Base-by-base conservation (phyloP, 1,284 basidiomycete genomes). In the Boletellus deceptivus region DNA sequence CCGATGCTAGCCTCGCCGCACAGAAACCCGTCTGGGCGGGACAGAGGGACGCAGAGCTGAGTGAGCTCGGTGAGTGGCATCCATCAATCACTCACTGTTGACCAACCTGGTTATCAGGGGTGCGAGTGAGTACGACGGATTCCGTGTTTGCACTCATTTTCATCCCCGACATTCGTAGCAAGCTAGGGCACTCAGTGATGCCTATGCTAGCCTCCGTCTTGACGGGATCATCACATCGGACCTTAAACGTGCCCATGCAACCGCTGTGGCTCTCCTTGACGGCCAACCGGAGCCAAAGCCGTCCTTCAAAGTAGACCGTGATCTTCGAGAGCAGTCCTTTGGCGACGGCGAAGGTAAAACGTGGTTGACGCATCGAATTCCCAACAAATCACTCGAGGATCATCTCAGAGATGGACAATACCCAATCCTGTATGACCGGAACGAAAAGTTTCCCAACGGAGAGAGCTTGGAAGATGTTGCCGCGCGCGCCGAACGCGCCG, bases 41-140 rank as follows among this genome's bases (percentile, higher is more conserved):
- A 10, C 91, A 87, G 80, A 79, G 78, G 53, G 91, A 96, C 69
- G 83, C 92, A 2, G 83, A 89, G 0, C 75, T 95, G 5, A 88
- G 89, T 16, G 85, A 85, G 58, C 89, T 93, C 67, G 93, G 92
- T 87, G 62, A 67, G 76, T 70, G 16, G 10, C 36, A 24, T 41
- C 20, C 50, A 13, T 17, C 4, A 25, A 14, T 50, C 49, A 38
- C 35, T 16, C 20, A 24, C 53, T 37, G 8, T 38, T 48, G 36
- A 55, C 44, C 36, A 40, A 57, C 46, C 56, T 41, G 20, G 13
- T 41, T n/a, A 9, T 16, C 60, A 89, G 86, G 86, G 33, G 84
- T 85, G 76, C 82, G 81, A 60, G 85, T 84, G 67, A 68, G 79
- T 58, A 34, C 3, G 13, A 50, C 35, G 17, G 10, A 38, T 27